A percentile compares a stretch with the other conserved stretches of the same genome.
Conservation (phyloP, 2,329 filamentous ascomycete species). For the Penicillium sp. region DNA sequence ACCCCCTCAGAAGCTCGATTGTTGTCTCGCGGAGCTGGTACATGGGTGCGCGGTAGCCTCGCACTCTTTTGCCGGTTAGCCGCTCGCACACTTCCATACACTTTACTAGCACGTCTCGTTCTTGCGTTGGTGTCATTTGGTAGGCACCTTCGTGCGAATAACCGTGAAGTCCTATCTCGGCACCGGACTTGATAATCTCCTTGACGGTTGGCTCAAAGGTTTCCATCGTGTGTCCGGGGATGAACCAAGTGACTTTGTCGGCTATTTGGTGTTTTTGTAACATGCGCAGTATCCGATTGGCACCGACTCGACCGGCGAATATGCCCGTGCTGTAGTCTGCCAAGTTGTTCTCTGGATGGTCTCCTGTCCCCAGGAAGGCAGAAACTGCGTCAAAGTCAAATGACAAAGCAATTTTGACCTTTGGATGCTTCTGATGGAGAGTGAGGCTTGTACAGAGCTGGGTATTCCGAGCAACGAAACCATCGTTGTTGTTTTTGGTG, state of each 20-base stretch:
- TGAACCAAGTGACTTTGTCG: background rate
- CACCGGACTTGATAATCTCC: background rate
- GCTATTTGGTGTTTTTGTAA: background rate
- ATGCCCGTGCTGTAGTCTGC: background rate
- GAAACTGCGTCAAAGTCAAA: background rate
- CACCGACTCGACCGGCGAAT: background rate
- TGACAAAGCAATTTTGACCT: background rate
- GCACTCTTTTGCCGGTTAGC: background rate
- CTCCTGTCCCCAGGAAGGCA: background rate
- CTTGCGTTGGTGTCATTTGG: background rate
- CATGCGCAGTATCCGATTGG: background rate
- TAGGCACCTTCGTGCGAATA: background rate
- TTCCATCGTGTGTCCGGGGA: background rate
- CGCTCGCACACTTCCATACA: background rate
- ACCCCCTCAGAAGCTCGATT: background rate
- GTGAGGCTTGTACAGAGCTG: background rate
- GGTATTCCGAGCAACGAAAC: background rate
- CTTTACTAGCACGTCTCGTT: background rate
- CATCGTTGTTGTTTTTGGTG: background rate
- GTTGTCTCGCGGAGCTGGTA: background rate
- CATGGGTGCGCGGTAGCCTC: background rate
- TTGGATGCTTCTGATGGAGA: background rate
- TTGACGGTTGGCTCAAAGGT: background rate
- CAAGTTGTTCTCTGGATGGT: background rate
- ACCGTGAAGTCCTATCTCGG: background rate